Percentiles rank a stretch among this genome's conserved stretches.
Evolutionary conservation across 139 green algal species (phyloP).

Genomic region (Bryopsis sp.): DNA sequence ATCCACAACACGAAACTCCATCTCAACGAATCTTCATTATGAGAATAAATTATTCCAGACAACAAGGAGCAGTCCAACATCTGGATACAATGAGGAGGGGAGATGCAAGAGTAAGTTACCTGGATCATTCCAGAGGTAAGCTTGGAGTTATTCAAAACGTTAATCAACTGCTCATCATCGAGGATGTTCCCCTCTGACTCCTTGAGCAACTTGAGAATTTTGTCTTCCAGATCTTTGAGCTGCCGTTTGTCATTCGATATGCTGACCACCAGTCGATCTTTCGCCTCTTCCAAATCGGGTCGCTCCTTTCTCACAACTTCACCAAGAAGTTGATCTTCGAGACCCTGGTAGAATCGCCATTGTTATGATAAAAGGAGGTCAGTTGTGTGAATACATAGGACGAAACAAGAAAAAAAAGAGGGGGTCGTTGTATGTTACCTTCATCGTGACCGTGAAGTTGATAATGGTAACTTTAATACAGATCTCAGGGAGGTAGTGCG

Average conservation of each 20-base stretch:
- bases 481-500: conserved; percentile 73
- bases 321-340: conserved; percentile 81
- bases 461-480: conserved; percentile 80
- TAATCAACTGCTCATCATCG: conserved; percentile 81
- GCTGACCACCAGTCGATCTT: conserved; percentile 62
- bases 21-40: too few species aligned
- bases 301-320: conserved; percentile 69
- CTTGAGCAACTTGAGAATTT: conserved; percentile 75
- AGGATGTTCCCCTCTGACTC: conserved; percentile 80
- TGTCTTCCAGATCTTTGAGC: conserved; percentile 73
- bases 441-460: conserved; percentile 72
- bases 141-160: conserved; percentile 81
- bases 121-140: conserved; percentile 63
- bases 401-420: neutral
- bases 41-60: too few species aligned
- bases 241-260: conserved; percentile 75
- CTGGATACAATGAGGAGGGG: neutral
- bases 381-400: too few species aligned
- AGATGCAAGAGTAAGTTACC: conserved; percentile 16
- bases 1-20: too few species aligned
- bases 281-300: conserved; percentile 55
- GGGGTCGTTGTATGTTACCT: conserved; percentile 21
- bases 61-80: neutral
- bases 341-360: conserved; percentile 28
- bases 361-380: neutral